These are phyloP conservation scores for Imleria badia DNA, from an alignment of 768 basidiomycete genomes.

Conservation along the genomic window DNA sequence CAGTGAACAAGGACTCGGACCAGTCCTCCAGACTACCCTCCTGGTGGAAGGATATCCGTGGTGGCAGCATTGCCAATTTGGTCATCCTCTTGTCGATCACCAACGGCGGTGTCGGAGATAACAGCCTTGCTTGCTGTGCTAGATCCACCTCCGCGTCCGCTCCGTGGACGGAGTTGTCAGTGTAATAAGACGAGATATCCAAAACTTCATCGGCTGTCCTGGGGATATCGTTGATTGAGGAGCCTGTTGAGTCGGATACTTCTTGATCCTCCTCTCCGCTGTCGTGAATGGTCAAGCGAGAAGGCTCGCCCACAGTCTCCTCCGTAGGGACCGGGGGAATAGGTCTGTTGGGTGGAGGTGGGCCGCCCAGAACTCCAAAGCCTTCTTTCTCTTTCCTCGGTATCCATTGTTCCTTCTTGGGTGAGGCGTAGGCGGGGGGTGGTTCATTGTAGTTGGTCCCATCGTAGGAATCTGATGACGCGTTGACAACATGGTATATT, in stretches of 20 bases:
- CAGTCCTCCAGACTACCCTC: constrained; percentile 50
- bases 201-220: constrained; percentile 26
- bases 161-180: constrained; percentile 1
- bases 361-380: not conserved
- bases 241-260: not conserved
- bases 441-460: constrained; percentile 34
- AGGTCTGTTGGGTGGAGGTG: constrained; percentile 16
- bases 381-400: constrained; percentile 22
- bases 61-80: constrained; percentile 36
- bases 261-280: not conserved
- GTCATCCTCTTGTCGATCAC: constrained; percentile 28
- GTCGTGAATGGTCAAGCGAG: not conserved
- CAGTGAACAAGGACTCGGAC: constrained; percentile 55
- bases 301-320: constrained; percentile 5
- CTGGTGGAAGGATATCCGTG: constrained; percentile 55
- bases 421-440: constrained; percentile 47
- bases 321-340: constrained; percentile 17
- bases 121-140: constrained; percentile 3
- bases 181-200: constrained; percentile 28
- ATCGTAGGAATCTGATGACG: constrained; percentile 26
- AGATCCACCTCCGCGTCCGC: constrained; percentile 6
- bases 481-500: constrained; percentile 44
- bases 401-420: constrained; percentile 5
- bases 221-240: constrained; percentile 16
- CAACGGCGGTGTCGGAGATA: constrained; percentile 31